Evolutionary conservation across 1,284 basidiomycete genomes (phyloP).

Genomic region (Ustilago trichophora): DNA sequence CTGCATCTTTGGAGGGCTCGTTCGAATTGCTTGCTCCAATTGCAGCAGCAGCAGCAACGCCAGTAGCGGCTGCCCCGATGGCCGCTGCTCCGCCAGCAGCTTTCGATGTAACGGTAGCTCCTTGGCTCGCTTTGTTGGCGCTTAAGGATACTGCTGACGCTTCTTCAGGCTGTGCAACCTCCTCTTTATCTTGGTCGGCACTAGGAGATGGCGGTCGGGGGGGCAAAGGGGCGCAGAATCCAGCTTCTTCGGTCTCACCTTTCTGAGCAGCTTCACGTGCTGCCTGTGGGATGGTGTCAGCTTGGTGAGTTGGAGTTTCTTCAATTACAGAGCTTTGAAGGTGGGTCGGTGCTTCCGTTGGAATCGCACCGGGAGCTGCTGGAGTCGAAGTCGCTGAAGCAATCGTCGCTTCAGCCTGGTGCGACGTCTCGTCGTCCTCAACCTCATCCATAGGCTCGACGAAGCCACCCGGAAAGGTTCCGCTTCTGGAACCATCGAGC

Average conservation of each 20-base stretch:
- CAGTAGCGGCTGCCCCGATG: conserved; percentile 3
- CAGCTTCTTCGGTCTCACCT: conserved; percentile 32
- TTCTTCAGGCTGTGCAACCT: neutral
- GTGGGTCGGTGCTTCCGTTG: conserved; percentile 13
- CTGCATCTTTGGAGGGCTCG: too few species aligned
- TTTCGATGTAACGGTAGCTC: neutral
- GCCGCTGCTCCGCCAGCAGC: neutral
- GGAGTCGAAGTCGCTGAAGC: conserved; percentile 17
- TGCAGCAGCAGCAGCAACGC: conserved; percentile 4
- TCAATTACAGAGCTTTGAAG: conserved; percentile 24
- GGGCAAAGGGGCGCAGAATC: conserved; percentile 40
- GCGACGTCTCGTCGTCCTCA: conserved; percentile 51
- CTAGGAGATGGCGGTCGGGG: conserved; percentile 33
- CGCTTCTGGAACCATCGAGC: conserved; percentile 54
- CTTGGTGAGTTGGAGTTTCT: conserved; percentile 37
- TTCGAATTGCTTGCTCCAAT: too few species aligned
- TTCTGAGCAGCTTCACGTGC: conserved; percentile 38
- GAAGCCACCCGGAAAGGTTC: conserved; percentile 65
- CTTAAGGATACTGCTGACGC: neutral
- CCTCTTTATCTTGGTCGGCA: conserved; percentile 13
- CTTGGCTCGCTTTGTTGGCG: too few species aligned
- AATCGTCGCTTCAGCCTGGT: conserved; percentile 29
- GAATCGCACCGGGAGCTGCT: conserved; percentile 23
- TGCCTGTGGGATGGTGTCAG: conserved; percentile 44
- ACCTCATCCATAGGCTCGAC: conserved; percentile 49